Evolutionary conservation across 371 early-diverging fungal genomes (phyloP), one percentile per base, ranked within the genome.

Genomic region (Nematocida major): DNA sequence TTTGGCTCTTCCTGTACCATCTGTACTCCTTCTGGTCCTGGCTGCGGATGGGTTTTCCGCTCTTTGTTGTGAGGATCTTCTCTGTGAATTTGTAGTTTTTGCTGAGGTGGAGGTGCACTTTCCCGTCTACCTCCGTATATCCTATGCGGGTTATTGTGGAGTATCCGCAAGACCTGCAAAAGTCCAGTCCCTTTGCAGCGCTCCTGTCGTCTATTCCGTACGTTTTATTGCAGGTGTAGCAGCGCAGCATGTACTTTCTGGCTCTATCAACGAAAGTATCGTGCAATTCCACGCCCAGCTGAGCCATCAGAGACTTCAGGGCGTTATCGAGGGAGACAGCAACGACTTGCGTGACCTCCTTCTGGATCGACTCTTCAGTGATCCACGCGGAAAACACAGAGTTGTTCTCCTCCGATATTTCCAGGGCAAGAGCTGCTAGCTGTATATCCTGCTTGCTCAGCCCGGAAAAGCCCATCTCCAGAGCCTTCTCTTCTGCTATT

Each of bases 371-470:
- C 4, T 78, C 68, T 39, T 11, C 1, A 0, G 2, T 42, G 3
- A 78, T 76, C 78, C 78, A 78, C 2, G 59, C 34, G 43, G 57
- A 59, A 24, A 54, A 68, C 7, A 43, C 3, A n/a, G 67, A 45
- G 11, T 11, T 24, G 32, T 39, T 13, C 54, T 81, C 79, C 43
- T 79, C 79, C 30, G 67, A 50, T 4, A 83, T 13, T 51, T 83
- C 82, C 22, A 83, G 48, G 22, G 80, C 66, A 13, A 83, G 73
- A 28, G 84, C 84, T 30, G 81, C 79, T 32, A 83, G 66, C 15
- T 69, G 59, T 20, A 83, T 69, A 53, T 83, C 84, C 24, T 77
- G 62, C 11, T 32, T 32, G 43, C 84, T 83, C 22, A 73, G 76
- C 0, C 30, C 45, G 34, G 65, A 49, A 40, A 50, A 48, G 45